Percentiles rank a stretch among this genome's conserved stretches.
Evolutionary conservation across 108 stramenopile species (phyloP).

Genomic region (Epithemia pelagica): DNA sequence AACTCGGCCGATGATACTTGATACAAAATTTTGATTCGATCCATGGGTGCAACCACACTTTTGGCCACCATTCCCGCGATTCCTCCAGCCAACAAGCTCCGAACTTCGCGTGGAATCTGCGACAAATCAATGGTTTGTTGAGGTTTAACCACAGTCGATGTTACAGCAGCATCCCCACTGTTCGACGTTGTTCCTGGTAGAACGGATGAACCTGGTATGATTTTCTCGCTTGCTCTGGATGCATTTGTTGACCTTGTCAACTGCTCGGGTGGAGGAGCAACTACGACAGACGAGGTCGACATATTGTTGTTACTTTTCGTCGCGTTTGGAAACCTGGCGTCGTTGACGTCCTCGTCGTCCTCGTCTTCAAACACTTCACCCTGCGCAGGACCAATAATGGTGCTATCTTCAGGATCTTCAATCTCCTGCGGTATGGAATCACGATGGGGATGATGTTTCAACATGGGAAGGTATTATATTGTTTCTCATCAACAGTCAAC

Average conservation of each 20-base stretch:
- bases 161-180: background rate
- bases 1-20: constrained; percentile 71
- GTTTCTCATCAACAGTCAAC: no score
- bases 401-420: constrained; percentile 11
- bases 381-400: constrained; percentile 1
- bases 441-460: background rate
- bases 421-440: constrained; percentile 9
- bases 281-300: no score
- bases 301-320: no score
- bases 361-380: background rate
- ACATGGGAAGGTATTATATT: no score
- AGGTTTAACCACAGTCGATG: background rate
- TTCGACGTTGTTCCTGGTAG: background rate
- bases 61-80: constrained; percentile 86
- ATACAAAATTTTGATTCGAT: constrained; percentile 87
- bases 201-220: no score
- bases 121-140: constrained; percentile 4
- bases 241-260: no score
- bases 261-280: no score
- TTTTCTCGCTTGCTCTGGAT: no score
- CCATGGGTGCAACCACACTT: constrained; percentile 82
- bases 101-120: constrained; percentile 60
- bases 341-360: background rate
- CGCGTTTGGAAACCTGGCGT: no score
- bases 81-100: constrained; percentile 71